These are phyloP conservation scores for Scutellaria barbata DNA, from an alignment of 257 asterid genomes.

Conservation along the genomic window DNA sequence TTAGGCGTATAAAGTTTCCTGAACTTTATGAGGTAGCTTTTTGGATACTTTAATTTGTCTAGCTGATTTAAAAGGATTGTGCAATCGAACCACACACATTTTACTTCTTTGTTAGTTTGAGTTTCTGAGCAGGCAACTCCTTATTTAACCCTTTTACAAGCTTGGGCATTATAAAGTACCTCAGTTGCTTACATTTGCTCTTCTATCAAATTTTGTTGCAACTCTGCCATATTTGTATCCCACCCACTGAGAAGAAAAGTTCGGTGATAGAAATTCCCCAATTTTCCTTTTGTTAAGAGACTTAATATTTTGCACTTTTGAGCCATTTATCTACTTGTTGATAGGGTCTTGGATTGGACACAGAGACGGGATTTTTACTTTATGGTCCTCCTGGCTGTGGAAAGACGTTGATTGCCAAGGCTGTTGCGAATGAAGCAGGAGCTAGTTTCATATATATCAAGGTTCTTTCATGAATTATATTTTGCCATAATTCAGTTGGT, in stretches of 20 bases:
- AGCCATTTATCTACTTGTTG: conserved; percentile 31
- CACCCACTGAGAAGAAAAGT: not conserved
- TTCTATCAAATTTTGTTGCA: conserved; percentile 2
- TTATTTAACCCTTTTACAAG: not conserved
- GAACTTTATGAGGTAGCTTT: conserved; percentile 64
- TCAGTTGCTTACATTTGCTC: conserved; percentile 7
- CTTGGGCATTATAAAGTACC: not conserved
- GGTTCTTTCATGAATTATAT: conserved; percentile 47
- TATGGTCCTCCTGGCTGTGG: conserved; percentile 99
- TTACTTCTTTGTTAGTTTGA: not conserved
- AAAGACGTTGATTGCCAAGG: conserved; percentile 93
- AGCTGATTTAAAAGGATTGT: conserved; percentile 22
- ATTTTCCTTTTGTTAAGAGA: conserved; percentile 13
- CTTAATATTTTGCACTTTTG: not conserved
- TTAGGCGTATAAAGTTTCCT: conserved; percentile 73
- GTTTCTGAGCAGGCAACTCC: conserved; percentile 19
- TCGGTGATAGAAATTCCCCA: conserved; percentile 13
- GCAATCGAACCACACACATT: not conserved
- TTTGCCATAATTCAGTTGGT: conserved; percentile 16
- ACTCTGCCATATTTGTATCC: not conserved
- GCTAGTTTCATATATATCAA: conserved; percentile 90
- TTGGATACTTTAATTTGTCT: conserved; percentile 12
- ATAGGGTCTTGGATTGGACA: conserved; percentile 68
- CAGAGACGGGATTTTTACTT: conserved; percentile 85
- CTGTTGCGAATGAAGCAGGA: conserved; percentile 93